phyloP scores from a whole-genome alignment of 1,284 basidiomycete genomes.

The Leccinum angustisporum region DNA sequence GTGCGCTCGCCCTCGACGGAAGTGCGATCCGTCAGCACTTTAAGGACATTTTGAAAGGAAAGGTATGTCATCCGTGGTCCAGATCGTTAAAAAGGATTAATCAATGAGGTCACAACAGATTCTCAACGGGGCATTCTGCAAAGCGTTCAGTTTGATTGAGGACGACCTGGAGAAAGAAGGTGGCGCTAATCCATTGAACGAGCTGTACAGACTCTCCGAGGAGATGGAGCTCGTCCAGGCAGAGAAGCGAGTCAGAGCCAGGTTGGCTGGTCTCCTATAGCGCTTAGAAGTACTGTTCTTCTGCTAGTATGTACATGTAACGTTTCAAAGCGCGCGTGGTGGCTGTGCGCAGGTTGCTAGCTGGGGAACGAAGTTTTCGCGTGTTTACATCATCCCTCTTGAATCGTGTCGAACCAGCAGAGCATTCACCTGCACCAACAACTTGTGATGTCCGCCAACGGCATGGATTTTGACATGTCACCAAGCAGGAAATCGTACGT shows the following conservation, averaged over 20 bases:
- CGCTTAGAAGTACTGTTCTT: neutral
- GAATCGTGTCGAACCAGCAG: constrained; percentile 13
- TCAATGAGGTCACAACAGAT: constrained; percentile 37
- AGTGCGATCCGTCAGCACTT: constrained; percentile 49
- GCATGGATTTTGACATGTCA: constrained; percentile 64
- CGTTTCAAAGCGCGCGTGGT: constrained; percentile 10
- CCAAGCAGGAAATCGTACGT: constrained; percentile 67
- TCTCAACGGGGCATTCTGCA: constrained; percentile 59
- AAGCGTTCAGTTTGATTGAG: constrained; percentile 56
- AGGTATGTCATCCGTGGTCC: constrained; percentile 35
- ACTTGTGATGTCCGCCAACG: constrained; percentile 40
- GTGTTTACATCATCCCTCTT: constrained; percentile 28
- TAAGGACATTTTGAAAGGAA: constrained; percentile 57
- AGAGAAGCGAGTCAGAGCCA: constrained; percentile 56
- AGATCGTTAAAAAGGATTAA: neutral
- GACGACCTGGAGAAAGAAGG: constrained; percentile 60
- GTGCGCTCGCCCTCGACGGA: constrained; percentile 57
- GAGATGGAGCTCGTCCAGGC: constrained; percentile 56
- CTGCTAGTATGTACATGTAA: neutral
- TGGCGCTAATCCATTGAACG: constrained; percentile 53
- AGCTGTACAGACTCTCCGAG: constrained; percentile 51
- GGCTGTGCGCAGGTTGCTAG: constrained; percentile 26
- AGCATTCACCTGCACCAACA: constrained; percentile 2
- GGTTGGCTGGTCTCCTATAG: constrained; percentile 42
- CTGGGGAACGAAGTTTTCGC: constrained; percentile 35